Evolutionary conservation across 345 rosid genomes (phyloP).

Genomic region (Gossypium australe): DNA sequence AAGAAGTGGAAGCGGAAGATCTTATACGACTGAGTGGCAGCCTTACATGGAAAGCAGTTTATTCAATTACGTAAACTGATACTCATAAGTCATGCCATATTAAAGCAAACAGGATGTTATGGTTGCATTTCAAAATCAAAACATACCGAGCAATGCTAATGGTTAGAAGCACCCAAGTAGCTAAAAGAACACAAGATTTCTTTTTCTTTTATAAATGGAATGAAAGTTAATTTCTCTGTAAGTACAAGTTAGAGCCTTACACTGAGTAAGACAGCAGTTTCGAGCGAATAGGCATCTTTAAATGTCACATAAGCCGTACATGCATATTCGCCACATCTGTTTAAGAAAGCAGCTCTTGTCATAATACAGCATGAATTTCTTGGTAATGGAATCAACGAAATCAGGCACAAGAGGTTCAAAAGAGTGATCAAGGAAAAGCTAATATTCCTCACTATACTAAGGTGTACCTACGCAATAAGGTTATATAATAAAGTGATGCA

Average conservation of each 20-base stretch:
- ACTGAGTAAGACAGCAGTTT: slow-evolving; percentile 80
- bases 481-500: neutral
- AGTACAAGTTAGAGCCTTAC: slow-evolving; percentile 44
- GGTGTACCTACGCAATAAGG: neutral
- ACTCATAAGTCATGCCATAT: neutral
- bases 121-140: neutral
- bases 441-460: neutral
- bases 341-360: slow-evolving; percentile 7
- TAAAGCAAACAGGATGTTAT: neutral
- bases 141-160: neutral
- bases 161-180: neutral
- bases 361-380: neutral
- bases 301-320: slow-evolving; percentile 79
- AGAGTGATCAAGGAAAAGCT: neutral
- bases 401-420: neutral
- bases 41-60: neutral
- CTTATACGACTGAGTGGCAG: neutral
- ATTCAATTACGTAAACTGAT: neutral
- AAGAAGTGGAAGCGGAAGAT: neutral
- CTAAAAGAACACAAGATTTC: slow-evolving; percentile 5
- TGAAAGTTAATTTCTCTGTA: neutral
- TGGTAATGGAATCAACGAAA: neutral
- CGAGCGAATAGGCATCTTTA: slow-evolving; percentile 61
- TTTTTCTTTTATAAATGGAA: neutral
- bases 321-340: slow-evolving; percentile 59